A percentile compares a stretch with the other conserved stretches of the same genome.
phyloP scores from a whole-genome alignment of 805 yeast species.

The Phaffomyces opuntiae region DNA sequence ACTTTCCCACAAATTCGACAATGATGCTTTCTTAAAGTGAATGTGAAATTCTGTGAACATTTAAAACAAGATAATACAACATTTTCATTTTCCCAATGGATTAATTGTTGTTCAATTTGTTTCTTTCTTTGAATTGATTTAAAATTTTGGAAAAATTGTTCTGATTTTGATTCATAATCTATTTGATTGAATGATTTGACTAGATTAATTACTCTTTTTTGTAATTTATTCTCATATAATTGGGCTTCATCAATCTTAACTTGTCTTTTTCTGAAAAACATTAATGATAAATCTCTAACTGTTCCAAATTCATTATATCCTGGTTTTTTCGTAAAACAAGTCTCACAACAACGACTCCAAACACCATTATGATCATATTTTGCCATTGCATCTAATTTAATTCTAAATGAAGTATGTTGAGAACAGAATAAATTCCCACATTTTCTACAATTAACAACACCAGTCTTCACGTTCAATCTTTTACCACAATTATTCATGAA shows the following conservation, averaged over 20 bases:
- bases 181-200: conserved; percentile 24
- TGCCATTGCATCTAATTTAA: conserved; percentile 43
- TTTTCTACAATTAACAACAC: conserved; percentile 61
- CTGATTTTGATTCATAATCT: conserved; percentile 16
- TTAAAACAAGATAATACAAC: conserved; percentile 48
- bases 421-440: conserved; percentile 73
- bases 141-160: conserved; percentile 20
- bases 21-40: conserved; percentile 72
- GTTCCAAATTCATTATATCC: conserved; percentile 45
- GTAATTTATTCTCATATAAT: conserved; percentile 50
- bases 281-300: conserved; percentile 35
- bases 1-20: conserved; percentile 83
- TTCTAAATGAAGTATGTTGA: conserved; percentile 48
- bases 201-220: conserved; percentile 49
- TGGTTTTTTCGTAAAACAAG: conserved; percentile 51
- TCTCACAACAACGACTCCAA: conserved; percentile 67
- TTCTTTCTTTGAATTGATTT: conserved; percentile 25
- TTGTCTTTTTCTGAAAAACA: conserved; percentile 37
- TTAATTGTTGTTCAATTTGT: conserved; percentile 40
- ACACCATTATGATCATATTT: conserved; percentile 44
- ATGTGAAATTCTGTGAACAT: conserved; percentile 52
- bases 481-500: conserved; percentile 33
- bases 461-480: conserved; percentile 42
- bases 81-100: conserved; percentile 60
- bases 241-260: conserved; percentile 39